Evolutionary conservation across 2,329 filamentous ascomycete species (phyloP), one percentile per base, ranked within the genome.

Genomic region (Phoma sp.): DNA sequence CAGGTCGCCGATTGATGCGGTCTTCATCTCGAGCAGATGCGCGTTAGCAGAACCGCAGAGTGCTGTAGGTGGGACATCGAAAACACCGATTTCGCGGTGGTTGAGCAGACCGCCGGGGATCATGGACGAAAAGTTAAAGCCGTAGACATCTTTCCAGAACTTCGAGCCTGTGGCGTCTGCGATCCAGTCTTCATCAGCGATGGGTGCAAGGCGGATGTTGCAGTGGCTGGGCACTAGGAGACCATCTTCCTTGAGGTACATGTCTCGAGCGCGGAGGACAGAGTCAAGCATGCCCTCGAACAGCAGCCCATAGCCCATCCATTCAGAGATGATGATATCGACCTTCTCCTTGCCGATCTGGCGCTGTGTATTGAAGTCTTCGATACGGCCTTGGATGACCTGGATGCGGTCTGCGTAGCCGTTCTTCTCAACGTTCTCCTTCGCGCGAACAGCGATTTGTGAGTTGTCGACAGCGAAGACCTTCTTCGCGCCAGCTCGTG

Each of bases 261-360:
- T 87, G 76, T 98, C 93, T 57, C 93, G 84, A 36, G 93, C 93
- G 69, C 87, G 93, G 43, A 98, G 83, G 18, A 98, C 91, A 42
- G 91, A 96, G 60, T 95, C 92, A 23, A 98, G 86, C 93, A 98
- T 98, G 50, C 92, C 92, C 77, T 98, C 93, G 74, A 96, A 98
- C 5, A 97, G 83, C 15, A 97, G 83, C 60, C 88, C 91, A 73
- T 98, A 98, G 25, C 93, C 93, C 93, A 98, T 98, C 93, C 93
- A 98, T 75, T 98, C 93, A 55, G 91, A 96, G 56, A 98, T 88
- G 71, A 98, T 96, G 68, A 98, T 89, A 76, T 98, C 93, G 38
- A 97, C 93, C 68, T 93, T 81, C 23, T 67, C 60, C 40, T 71
- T 67, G 11, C 71, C 70, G 23, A 74, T 71, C 29, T 68, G 54